Evolutionary conservation across 192 early-diverging fungal genomes (phyloP), one percentile per base, ranked within the genome.

Genomic region (Coemansia sp.): DNA sequence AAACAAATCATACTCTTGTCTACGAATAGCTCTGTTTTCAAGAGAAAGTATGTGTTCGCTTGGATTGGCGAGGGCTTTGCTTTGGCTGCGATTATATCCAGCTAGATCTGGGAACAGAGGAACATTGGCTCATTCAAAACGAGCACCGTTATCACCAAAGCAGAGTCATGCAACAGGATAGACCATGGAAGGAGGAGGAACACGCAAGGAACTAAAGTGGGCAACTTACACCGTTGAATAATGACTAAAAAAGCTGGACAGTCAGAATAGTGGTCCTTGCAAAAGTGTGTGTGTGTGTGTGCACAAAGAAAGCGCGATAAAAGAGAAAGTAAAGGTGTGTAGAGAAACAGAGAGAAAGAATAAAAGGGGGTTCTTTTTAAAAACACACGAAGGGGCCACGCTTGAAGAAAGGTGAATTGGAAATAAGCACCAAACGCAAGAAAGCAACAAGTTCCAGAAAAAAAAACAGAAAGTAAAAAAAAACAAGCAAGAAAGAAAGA

Each of bases 401-500:
- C 34, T 59, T 34, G 58, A 39, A 23, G 34, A 59, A 59, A 51
- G 48, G 26, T 7, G 12, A n/a, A 40, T 3, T 26, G 28, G 25
- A 8, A 60, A 45, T 45, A 42, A 60, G n/a, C 29, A 42, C 37
- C 28, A 60, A 29, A 40, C 48, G 20, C 48, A 51, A 51, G 48
- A 51, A 51, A 16, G 25, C 25, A n/a, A 56, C 26, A 33, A n/a
- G 34, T 64, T 26, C 48, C 48, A 55, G 25, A 29, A 40, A 29
- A 40, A 64, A 40, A 37, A 33, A 34, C 33, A n/a, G n/a, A 25
- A 52, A 33, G 31, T n/a, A 53, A 42, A n/a, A 64, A 40, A 52
- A 13, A 34, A 33, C 21, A 23, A 35, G 28, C 7, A 7, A 43
- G 2, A 28, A 43, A n/a, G 13, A 25, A 40, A 9, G 39, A 60